Base-by-base conservation (phyloP, 257 asterid species). In the Salvia rosmarinus region DNA sequence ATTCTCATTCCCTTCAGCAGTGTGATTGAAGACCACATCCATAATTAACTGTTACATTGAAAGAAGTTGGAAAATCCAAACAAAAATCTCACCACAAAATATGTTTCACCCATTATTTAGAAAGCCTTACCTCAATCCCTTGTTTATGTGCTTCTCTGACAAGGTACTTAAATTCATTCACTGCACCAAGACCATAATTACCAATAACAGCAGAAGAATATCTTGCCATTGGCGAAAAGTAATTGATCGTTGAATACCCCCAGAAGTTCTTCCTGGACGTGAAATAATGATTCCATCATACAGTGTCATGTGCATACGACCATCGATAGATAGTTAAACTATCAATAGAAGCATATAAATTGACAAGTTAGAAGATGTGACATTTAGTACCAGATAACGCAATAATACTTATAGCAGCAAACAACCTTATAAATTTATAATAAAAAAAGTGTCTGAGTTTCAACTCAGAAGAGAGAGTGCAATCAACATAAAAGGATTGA, bases 11-110 rank as follows among this genome's bases (percentile, higher is more conserved):
- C 98, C 99, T 82, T 95, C 99, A 25, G 98, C 99, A 39, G 96
- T 91, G 91, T 95, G 99, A 69, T 95, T 95, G 80, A 91, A 95
- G 74, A 95, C 99, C 66, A 95, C 96, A 80, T 95, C 99, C 99
- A 95, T 91, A 80, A 95, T 82, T 73, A 95, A 97, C 99, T 95
- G 88, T 70, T 60, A 43, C 76, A 76, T 58, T 44, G 60, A 69
- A 78, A 63, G 72, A 58, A 64, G 42, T 68, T 64, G 59, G 51
- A 67, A 35, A 4, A 78, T 66, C 58, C 23, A 50, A 51, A 51
- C 40, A 78, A 47, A 58, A 64, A 71, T 34, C 37, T 54, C 56
- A 47, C 62, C 70, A 32, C 39, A 44, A 60, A 20, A 70, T 42
- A 78, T 60, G 59, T 25, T 64, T 20, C 58, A 11, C 55, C 39